Conservation (phyloP, 2,329 filamentous ascomycete species). For the Westerdykella ornata region DNA sequence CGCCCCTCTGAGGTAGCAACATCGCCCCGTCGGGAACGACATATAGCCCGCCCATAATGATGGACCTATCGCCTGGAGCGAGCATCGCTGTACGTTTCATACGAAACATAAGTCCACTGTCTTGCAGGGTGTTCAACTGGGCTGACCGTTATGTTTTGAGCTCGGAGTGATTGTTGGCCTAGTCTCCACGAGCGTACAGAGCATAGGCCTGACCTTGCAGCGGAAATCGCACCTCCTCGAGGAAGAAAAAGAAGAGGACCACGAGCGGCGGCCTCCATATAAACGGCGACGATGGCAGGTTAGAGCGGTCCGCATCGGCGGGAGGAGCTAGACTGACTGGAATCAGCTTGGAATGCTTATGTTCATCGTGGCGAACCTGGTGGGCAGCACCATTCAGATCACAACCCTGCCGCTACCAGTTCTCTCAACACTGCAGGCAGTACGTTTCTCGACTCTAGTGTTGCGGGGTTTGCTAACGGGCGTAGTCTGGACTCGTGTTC, state of each 20-base stretch:
- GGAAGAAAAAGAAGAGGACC: conserved; percentile 78
- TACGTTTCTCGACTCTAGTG: conserved; percentile 20
- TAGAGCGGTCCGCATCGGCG: conserved; percentile 6
- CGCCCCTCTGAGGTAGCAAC: conserved; percentile 26
- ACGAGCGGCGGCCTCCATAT: conserved; percentile 78
- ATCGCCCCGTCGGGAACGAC: conserved; percentile 16
- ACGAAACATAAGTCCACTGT: neutral
- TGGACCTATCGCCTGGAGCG: conserved; percentile 38
- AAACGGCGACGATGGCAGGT: conserved; percentile 86
- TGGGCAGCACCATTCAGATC: conserved; percentile 95
- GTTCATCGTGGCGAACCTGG: conserved; percentile 89
- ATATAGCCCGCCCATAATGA: conserved; percentile 24
- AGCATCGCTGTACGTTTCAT: conserved; percentile 37
- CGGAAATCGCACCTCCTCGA: conserved; percentile 97
- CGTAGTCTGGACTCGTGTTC: conserved; percentile 81
- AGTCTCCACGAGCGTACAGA: conserved; percentile 89
- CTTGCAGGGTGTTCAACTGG: neutral
- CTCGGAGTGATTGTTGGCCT: conserved; percentile 90
- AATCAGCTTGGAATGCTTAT: conserved; percentile 77
- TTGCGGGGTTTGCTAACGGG: conserved; percentile 4
- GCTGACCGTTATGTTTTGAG: conserved; percentile 41
- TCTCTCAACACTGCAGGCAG: conserved; percentile 85
- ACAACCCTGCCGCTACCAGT: conserved; percentile 91
- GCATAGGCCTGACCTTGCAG: conserved; percentile 88
- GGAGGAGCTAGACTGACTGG: conserved; percentile 10